Conservation (phyloP, 2,329 filamentous ascomycete species). For the Colletotrichum endophyticum region DNA sequence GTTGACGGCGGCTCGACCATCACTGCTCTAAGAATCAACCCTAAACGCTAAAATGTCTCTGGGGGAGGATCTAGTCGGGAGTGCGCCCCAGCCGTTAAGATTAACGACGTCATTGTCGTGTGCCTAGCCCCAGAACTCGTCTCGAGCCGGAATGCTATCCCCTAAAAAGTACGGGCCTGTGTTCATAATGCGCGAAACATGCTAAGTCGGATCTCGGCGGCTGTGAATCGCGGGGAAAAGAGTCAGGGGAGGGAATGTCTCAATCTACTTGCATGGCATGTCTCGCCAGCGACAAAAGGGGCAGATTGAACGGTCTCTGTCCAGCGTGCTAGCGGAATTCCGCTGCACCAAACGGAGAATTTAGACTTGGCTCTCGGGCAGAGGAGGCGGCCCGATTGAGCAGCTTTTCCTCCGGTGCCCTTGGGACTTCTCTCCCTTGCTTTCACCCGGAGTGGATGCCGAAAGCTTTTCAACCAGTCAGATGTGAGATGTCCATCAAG, state of each 20-base stretch:
- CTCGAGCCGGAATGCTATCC: not conserved
- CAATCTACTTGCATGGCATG: not conserved
- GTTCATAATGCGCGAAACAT: not conserved
- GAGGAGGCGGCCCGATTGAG: not conserved
- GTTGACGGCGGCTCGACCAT: not conserved
- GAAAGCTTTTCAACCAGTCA: not conserved
- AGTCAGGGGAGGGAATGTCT: not conserved
- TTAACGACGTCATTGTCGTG: not conserved
- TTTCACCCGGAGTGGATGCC: not conserved
- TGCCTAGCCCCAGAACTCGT: not conserved
- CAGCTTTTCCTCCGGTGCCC: not conserved
- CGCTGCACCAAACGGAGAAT: not conserved
- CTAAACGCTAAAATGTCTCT: not conserved
- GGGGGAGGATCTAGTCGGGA: not conserved
- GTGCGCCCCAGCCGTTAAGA: not conserved
- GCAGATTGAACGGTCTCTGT: not conserved
- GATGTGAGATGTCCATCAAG: not conserved
- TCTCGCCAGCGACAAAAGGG: not conserved
- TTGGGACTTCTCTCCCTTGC: not conserved
- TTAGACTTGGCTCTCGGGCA: not conserved
- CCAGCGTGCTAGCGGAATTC: not conserved
- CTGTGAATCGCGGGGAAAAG: not conserved
- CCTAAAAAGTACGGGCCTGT: not conserved
- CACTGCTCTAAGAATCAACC: not conserved
- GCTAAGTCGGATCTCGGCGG: not conserved